Base-by-base conservation (phyloP, 2,329 filamentous ascomycete genomes). In the Fusarium sp. region DNA sequence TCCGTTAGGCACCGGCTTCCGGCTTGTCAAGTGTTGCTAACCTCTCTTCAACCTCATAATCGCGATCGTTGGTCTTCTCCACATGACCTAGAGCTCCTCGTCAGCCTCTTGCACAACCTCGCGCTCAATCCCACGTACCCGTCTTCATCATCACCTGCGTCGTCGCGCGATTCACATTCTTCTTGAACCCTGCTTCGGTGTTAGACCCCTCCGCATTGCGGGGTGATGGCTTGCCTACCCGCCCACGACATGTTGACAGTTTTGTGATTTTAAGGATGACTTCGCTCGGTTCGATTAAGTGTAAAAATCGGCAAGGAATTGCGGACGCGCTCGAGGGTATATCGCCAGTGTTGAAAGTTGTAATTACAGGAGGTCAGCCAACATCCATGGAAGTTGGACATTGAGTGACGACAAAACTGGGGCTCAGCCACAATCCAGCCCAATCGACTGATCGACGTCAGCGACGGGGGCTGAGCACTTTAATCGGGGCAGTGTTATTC, bases 101-200 rank as follows among this genome's bases (percentile, higher is more conserved):
- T 79, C 33, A 80, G 74, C 57, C 35, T 22, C 20, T 5, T 29
- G 16, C 35, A 14, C 6, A 22, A 1, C 20, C 9, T 16, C 29
- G 29, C 20, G 31, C n/a, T 22, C 33, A 10, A 11, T 16, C 29
- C 16, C 38, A 79, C 87, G 74, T 83, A 93, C 92, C 94, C 66
- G 95, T 97, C 90, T 99, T 99, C 96, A 99, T 98, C 94, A 99
- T 98, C 72, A 98, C 96, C 92, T 98, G 95, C 86, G 97, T 99
- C 84, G 96, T 98, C 79, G 96, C 96, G 87, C 96, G 94, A 88
- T 96, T 96, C 87, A 98, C 95, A 91, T 97, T 97, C 84, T 97
- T 98, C 87, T 96, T 86, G 79, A 86, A 86, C 75, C 84, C 84
- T 85, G 74, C 73, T 36, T 66, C 38, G 56, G 56, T 64, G 71